A percentile compares a stretch with the other conserved stretches of the same genome.
Conservation (phyloP, 176 grass and related monocot genomes). For the Oryza rufipogon region DNA sequence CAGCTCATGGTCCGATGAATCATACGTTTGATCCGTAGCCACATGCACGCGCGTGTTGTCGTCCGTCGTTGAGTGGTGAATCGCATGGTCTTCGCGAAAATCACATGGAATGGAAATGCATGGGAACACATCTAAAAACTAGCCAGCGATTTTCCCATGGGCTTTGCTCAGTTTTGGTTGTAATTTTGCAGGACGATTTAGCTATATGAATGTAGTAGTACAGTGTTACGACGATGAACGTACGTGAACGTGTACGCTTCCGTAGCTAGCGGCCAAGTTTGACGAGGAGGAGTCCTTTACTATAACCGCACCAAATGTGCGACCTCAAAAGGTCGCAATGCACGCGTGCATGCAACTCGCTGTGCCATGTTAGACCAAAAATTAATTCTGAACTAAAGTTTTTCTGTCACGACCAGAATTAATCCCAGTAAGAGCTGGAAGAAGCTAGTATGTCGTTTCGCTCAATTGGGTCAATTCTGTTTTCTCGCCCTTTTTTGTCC, state of each 20-base stretch:
- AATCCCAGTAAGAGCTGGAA: background rate
- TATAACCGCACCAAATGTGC: background rate
- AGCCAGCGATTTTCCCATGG: background rate
- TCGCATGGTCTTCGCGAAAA: background rate
- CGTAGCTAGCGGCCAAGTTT: background rate
- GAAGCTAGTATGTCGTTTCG: background rate
- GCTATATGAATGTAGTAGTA: background rate
- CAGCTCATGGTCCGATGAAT: background rate
- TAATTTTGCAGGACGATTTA: background rate
- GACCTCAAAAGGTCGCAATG: background rate
- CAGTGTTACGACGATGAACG: too few species aligned
- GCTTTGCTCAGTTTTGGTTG: background rate
- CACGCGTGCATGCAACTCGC: conserved; percentile 4
- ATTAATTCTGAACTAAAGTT: background rate
- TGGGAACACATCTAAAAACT: background rate
- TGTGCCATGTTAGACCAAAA: background rate
- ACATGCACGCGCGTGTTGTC: background rate
- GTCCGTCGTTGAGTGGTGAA: background rate
- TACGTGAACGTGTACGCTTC: too few species aligned
- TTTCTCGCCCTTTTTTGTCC: background rate
- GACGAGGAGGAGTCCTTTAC: background rate
- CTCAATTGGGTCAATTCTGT: background rate
- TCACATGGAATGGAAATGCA: background rate
- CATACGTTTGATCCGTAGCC: background rate
- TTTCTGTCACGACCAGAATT: background rate